Evolutionary conservation across 2,329 filamentous ascomycete species (phyloP), one percentile per base, ranked within the genome.

Genomic region (Cladophialophora carrionii): DNA sequence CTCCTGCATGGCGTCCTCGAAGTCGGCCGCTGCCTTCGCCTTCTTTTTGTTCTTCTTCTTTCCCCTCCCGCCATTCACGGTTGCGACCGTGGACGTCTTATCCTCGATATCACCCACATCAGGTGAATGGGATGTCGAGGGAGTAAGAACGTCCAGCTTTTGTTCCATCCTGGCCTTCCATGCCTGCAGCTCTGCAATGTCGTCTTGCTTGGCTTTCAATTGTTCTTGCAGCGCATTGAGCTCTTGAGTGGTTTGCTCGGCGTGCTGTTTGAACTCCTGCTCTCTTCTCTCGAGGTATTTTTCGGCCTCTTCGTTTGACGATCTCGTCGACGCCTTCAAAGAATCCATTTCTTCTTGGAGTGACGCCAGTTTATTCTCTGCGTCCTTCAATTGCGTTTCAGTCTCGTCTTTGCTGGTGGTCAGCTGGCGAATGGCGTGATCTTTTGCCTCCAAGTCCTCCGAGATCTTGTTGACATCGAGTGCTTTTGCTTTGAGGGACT

Each of bases 131-230:
- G 37, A 29, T 51, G 53, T 22, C 51, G 48, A 29, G 52, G 37
- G 17, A 20, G 37, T 20, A 48, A 60, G 17, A 31, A 22, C 32
- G 14, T 62, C 64, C 14, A 64, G 51, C 14, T 67, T 64, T 34
- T 63, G 31, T 46, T 65, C 63, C 34, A 66, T 54, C 10, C 56
- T 63, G 43, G 57, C 29, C 66, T 68, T 68, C 57, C 61, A 63
- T 6, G 64, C 67, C 37, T 61, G 57, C 20, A 69, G 58, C 9
- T 56, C 54, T 14, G 37, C 61, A 24, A 66, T 64, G 37, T 64
- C 58, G 2, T 41, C 51, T 9, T 58, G 49, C 41, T 64, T 67
- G 51, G 54, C 31, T 32, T 65, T 55, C 26, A 67, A 32, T 14
- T 63, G 53, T 22, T 57, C 59, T 20, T 62, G 66, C 14, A 66